Evolutionary conservation across 2,329 filamentous ascomycete genomes (phyloP).

Genomic region (Colletotrichum gloeosporioides): DNA sequence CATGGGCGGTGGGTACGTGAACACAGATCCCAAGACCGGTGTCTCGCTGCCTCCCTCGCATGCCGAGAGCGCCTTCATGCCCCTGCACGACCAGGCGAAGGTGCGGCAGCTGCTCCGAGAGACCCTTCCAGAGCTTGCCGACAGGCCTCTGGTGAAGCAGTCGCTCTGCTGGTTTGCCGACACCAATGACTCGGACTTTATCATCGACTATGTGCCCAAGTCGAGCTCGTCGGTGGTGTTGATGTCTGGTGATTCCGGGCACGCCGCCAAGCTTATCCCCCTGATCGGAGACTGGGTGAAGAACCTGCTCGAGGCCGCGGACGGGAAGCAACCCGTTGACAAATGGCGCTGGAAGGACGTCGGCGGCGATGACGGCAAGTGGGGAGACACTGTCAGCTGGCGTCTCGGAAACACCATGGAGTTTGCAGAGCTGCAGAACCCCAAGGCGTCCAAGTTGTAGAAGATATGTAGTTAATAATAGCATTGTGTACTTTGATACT

Average conservation of each 20-base stretch:
- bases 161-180: conserved; percentile 71
- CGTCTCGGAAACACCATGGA: conserved; percentile 36
- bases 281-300: conserved; percentile 61
- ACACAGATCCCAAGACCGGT: conserved; percentile 36
- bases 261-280: conserved; percentile 69
- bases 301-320: conserved; percentile 44
- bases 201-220: conserved; percentile 64
- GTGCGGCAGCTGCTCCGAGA: conserved; percentile 55
- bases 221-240: conserved; percentile 49
- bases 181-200: conserved; percentile 63
- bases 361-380: conserved; percentile 22
- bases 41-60: conserved; percentile 33
- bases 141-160: conserved; percentile 60
- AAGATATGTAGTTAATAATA: neutral
- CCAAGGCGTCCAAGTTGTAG: neutral
- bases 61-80: conserved; percentile 53
- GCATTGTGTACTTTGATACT: neutral
- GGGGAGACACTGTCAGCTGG: conserved; percentile 41
- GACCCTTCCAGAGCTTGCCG: conserved; percentile 56
- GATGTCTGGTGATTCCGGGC: conserved; percentile 64
- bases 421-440: conserved; percentile 22
- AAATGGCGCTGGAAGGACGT: conserved; percentile 59
- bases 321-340: conserved; percentile 43
- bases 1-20: conserved; percentile 61
- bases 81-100: conserved; percentile 55